Conservation (phyloP, 805 yeast genomes). For the Nakazawaea pomicola region DNA sequence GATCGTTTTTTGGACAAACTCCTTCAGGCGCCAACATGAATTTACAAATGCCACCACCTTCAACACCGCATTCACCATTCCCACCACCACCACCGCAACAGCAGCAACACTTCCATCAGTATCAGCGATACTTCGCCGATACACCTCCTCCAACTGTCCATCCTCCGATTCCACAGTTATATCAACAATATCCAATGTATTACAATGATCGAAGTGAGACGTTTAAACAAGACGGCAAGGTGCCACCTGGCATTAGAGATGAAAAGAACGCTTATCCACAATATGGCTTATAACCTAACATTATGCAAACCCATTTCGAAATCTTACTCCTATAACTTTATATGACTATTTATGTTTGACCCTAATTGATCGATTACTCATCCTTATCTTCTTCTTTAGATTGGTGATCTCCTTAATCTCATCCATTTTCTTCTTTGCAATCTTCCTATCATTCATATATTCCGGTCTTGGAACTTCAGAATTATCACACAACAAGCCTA, state of each 20-base stretch:
- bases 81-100: slow-evolving; percentile 1
- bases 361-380: slow-evolving; percentile 2
- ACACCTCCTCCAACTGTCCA: background rate
- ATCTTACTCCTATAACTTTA: no score
- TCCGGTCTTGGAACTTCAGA: slow-evolving; percentile 45
- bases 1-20: slow-evolving; percentile 1
- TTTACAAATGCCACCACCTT: no score
- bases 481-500: slow-evolving; percentile 56
- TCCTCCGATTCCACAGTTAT: background rate
- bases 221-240: background rate
- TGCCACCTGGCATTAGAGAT: background rate
- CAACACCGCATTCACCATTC: background rate
- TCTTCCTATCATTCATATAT: slow-evolving; percentile 41
- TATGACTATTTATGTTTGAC: no score
- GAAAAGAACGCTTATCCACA: background rate
- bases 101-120: background rate
- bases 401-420: slow-evolving; percentile 42
- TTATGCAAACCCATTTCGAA: no score
- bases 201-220: background rate
- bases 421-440: slow-evolving; percentile 41
- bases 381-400: slow-evolving; percentile 29
- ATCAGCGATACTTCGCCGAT: background rate
- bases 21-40: background rate
- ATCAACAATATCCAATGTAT: background rate
- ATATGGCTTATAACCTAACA: no score